Evolutionary conservation across 2,329 filamentous ascomycete genomes (phyloP), one percentile per base, ranked within the genome.

Genomic region (Fusarium hainanense): DNA sequence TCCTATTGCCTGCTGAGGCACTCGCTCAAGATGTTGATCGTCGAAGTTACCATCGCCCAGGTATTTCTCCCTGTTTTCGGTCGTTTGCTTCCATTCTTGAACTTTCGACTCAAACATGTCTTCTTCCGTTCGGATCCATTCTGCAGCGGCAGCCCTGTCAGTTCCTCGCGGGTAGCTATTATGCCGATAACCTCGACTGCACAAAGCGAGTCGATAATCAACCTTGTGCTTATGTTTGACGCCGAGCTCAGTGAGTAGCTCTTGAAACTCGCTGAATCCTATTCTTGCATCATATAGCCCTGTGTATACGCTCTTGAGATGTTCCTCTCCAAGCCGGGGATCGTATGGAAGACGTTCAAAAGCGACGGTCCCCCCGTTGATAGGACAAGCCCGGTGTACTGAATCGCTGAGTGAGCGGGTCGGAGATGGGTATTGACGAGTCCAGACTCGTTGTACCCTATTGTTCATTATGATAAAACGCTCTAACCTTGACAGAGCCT

Each of bases 161-260:
- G 10, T 28, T 28, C 27, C 27, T 1, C 1, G 27, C 27, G 27
- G 27, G 1, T n/a, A 11, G 10, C n/a, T 12, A 12, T 16, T 9
- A 8, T 9, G 7, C 13, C 6, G 21, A 21, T 21, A 14, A 12
- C 9, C 6, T 28, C 27, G 27, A 12, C 27, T 28, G 28, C 44
- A 47, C 25, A 50, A 21, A 0, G 18, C 60, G 9, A 48, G 50
- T 8, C 58, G 57, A 6, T 64, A 64, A 5, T 55, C 34, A 18
- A 64, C 20, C 4, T 55, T 18, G 4, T 50, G 57, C 3, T 27
- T 0, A 23, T 57, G n/a, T 14, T 28, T 2, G 4, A 61, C 34
- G 14, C 0, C 3, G 3, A 10, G 12, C 0, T 30, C 2, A 30
- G 4, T 4, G 6, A 63, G 49, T 2, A 61, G 4, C 18, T 2